phyloP scores from a whole-genome alignment of 208 protist species.

The Polymyxa betae region DNA sequence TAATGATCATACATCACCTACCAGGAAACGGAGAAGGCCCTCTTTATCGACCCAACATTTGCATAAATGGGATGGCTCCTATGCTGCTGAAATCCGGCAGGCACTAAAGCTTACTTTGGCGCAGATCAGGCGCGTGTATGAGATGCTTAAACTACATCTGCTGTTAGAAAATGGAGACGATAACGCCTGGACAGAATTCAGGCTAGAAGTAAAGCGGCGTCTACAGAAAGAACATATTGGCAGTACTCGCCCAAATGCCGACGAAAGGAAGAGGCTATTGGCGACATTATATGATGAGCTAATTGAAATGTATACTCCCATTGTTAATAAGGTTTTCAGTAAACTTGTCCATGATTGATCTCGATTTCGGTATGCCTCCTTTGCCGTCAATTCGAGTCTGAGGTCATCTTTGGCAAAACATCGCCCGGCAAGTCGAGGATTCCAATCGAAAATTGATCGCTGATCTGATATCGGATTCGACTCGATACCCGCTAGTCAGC shows the following conservation, averaged over 20 bases:
- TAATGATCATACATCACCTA: neutral
- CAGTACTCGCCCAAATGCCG: neutral
- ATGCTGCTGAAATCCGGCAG: neutral
- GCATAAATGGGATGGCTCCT: neutral
- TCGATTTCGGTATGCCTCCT: too few relatives aligned
- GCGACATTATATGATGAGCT: slow-evolving; percentile 9
- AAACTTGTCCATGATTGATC: too few relatives aligned
- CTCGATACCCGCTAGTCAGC: too few relatives aligned
- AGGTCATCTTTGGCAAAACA: too few relatives aligned
- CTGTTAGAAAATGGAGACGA: neutral
- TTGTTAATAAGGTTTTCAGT: neutral
- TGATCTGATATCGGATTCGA: too few relatives aligned
- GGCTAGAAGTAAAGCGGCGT: slow-evolving; percentile 18
- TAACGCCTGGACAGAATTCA: neutral
- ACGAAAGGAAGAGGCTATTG: neutral
- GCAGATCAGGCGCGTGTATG: slow-evolving; percentile 40
- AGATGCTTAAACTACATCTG: slow-evolving; percentile 13
- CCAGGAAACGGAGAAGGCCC: neutral
- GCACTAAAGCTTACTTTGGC: neutral
- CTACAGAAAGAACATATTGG: neutral
- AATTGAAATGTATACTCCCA: neutral
- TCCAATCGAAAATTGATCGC: too few relatives aligned
- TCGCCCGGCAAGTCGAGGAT: too few relatives aligned
- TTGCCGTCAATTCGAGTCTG: too few relatives aligned
- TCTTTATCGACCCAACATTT: neutral